These are phyloP conservation scores for Paradendryphiella salina DNA, from an alignment of 2,329 filamentous ascomycete species.

Conservation along the genomic window DNA sequence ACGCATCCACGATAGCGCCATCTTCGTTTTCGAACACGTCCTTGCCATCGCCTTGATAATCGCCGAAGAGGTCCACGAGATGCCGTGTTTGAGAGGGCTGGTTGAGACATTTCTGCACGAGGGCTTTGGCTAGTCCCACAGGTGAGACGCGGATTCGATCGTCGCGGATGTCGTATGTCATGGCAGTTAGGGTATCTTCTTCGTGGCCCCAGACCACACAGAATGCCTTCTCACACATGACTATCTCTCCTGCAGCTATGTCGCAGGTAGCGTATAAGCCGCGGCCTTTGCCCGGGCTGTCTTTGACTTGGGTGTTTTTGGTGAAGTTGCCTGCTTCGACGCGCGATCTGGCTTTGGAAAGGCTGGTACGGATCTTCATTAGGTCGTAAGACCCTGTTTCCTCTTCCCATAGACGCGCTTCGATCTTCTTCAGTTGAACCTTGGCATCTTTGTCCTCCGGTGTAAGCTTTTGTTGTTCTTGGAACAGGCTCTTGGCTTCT, in stretches of 20 bases:
- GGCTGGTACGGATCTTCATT: slow-evolving; percentile 35
- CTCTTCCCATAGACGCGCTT: slow-evolving; percentile 43
- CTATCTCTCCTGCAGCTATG: slow-evolving; percentile 56
- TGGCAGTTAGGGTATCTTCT: slow-evolving; percentile 47
- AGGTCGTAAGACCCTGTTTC: slow-evolving; percentile 46
- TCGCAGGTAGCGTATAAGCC: slow-evolving; percentile 57
- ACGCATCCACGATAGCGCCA: slow-evolving; percentile 53
- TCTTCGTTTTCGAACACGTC: slow-evolving; percentile 44
- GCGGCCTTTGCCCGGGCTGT: slow-evolving; percentile 49
- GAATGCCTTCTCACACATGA: slow-evolving; percentile 63
- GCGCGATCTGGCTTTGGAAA: slow-evolving; percentile 50
- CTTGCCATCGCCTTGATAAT: slow-evolving; percentile 47
- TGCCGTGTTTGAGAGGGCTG: slow-evolving; percentile 45
- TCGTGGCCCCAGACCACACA: slow-evolving; percentile 50
- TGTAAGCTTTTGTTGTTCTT: slow-evolving; percentile 36
- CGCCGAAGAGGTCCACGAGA: slow-evolving; percentile 41
- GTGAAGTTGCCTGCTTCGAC: slow-evolving; percentile 56
- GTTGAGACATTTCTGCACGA: slow-evolving; percentile 55
- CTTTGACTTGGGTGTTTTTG: slow-evolving; percentile 49
- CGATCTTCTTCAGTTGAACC: slow-evolving; percentile 25
- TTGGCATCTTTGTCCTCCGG: slow-evolving; percentile 44
- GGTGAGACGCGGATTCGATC: slow-evolving; percentile 31
- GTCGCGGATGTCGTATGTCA: slow-evolving; percentile 52
- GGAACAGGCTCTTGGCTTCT: slow-evolving; percentile 45
- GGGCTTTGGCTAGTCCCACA: slow-evolving; percentile 23